Base-by-base conservation (phyloP, 116 monocot species). In the Dioscorea cayenensis region DNA sequence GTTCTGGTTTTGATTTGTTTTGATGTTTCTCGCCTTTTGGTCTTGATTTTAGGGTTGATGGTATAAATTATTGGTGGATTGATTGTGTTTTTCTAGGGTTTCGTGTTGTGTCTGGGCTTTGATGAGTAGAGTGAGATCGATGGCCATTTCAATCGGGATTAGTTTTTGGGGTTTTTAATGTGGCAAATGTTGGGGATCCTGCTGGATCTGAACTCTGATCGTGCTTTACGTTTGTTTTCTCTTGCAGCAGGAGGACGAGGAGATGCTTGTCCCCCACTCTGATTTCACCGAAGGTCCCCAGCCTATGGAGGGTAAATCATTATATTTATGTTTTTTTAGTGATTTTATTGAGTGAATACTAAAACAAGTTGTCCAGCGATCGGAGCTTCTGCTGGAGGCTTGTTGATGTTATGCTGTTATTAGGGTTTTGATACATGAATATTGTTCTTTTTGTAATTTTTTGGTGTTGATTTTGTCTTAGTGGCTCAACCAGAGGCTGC, bases 181-280 rank as follows among this genome's bases (percentile, higher is more conserved):
- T 27, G 23, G 19, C 59, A 6, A 3, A 17, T 6, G 59, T 17
- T 62, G 28, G 65, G 13, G 63, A 61, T 63, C 43, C 35, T 21
- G 60, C 38, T 69, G 83, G 76, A 81, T 83, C 76, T 71, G 74
- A 64, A 64, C n/a, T 55, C 35, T 81, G 29, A 19, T 70, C 35
- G 48, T 36, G 19, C n/a, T 36, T 69, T 67, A 69, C 32, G 20
- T 58, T 73, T 19, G 28, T 36, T 78, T 36, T 76, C 51, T 55
- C 5, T 77, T 55, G 81, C 89, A 84, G 89, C 90, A 85, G 81
- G 85, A 87, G 74, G 93, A 93, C 25, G 93, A 89, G 19, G 93
- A 93, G 83, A 87, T 89, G 83, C 73, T 93, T 28, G 90, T 94
- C 28, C 87, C 90, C 4, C 79, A 85, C 51, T 75, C 83, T 27